Evolutionary conservation across 1,139 yeast genomes (phyloP).

Genomic region (Scheffersomyces parashehatae): DNA sequence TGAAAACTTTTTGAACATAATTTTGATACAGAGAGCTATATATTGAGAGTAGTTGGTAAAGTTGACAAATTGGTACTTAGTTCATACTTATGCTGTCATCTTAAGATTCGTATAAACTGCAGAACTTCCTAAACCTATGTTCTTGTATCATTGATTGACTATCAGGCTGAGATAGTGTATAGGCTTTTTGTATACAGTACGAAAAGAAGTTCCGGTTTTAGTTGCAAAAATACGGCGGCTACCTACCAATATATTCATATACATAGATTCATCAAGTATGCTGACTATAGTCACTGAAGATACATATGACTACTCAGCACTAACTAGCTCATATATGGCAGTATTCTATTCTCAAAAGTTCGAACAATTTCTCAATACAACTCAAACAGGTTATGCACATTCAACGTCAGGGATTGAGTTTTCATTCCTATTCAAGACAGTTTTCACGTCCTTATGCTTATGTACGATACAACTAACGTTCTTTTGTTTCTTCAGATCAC

Average conservation of each 20-base stretch:
- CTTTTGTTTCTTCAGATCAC: constrained; percentile 52
- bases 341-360: constrained; percentile 19
- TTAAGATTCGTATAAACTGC: no score
- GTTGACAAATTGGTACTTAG: no score
- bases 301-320: constrained; percentile 1
- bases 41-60: no score
- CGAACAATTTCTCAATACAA: constrained; percentile 49
- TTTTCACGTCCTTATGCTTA: constrained; percentile 51
- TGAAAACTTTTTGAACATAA: no score
- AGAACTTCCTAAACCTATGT: no score
- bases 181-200: no score
- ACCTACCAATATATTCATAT: no score
- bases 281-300: constrained; percentile 3
- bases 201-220: no score
- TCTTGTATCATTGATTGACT: no score
- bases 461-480: constrained; percentile 53
- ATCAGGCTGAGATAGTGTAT: no score
- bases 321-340: constrained; percentile 11
- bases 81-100: no score
- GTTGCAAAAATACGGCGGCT: background rate
- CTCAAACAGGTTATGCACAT: constrained; percentile 60
- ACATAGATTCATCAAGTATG: constrained; percentile 1
- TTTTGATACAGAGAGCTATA: no score
- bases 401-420: constrained; percentile 41
- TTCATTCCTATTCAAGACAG: constrained; percentile 43